Evolutionary conservation across 1,284 basidiomycete species (phyloP).

Genomic region (Ganoderma multipileum): DNA sequence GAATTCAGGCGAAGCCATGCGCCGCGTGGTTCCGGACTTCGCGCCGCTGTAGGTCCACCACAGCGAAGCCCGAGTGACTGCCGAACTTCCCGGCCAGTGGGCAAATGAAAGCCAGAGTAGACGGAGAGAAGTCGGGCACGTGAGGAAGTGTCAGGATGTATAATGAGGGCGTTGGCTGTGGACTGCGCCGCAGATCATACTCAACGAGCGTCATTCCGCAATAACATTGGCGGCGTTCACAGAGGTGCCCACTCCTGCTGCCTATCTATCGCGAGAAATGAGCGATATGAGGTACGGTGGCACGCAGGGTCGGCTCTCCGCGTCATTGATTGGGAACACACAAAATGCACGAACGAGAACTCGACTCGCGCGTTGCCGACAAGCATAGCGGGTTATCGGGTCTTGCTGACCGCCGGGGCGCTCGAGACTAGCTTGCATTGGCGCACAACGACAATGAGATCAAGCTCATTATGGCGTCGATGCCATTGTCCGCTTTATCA

Average conservation of each 20-base stretch:
- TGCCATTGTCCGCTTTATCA: neutral
- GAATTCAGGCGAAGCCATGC: conserved; percentile 22
- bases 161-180: conserved; percentile 14
- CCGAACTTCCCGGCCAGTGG: conserved; percentile 10
- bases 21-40: conserved; percentile 30
- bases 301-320: neutral
- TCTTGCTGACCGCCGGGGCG: neutral
- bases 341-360: neutral
- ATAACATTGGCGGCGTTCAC: neutral
- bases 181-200: conserved; percentile 27
- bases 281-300: neutral
- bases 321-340: neutral
- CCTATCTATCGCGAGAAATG: neutral
- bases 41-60: conserved; percentile 33
- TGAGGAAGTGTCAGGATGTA: conserved; percentile 10
- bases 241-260: conserved; percentile 6
- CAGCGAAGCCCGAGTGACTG: conserved; percentile 20
- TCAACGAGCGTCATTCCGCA: conserved; percentile 15
- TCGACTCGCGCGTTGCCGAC: neutral
- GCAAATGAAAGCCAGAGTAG: neutral
- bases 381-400: conserved; percentile 1
- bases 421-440: neutral
- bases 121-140: conserved; percentile 8
- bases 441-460: neutral
- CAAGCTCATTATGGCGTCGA: neutral